Evolutionary conservation across 352 stramenopile genomes (phyloP).

Genomic region (Pythium aristosporum): DNA sequence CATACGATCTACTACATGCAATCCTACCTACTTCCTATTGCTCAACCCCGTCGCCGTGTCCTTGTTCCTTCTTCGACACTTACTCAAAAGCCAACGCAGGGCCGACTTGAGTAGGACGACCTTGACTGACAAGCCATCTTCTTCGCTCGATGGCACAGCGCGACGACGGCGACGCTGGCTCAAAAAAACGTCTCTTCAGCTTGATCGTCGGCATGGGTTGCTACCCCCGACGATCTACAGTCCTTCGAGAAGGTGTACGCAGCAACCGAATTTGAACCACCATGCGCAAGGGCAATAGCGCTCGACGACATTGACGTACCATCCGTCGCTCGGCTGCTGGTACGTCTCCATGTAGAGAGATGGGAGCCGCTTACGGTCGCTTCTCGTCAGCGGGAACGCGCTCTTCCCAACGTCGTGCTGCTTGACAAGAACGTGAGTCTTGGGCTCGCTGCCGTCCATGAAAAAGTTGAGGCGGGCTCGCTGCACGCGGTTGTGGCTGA

Average conservation of each 20-base stretch:
- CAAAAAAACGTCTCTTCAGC: slow-evolving; percentile 2
- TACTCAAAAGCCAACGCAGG: no score
- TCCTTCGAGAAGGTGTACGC: slow-evolving; percentile 14
- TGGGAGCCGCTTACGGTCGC: not conserved
- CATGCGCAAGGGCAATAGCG: slow-evolving; percentile 5
- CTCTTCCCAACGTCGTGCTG: slow-evolving; percentile 14
- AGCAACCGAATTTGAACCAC: slow-evolving; percentile 20
- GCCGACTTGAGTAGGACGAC: no score
- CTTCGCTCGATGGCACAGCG: not conserved
- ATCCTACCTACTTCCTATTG: no score
- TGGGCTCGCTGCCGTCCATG: not conserved
- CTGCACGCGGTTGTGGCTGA: slow-evolving; percentile 13
- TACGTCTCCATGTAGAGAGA: slow-evolving; percentile 13
- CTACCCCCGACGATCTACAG: not conserved
- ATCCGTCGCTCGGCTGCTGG: slow-evolving; percentile 5
- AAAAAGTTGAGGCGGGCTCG: slow-evolving; percentile 6
- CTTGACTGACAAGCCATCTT: no score
- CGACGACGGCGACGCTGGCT: slow-evolving; percentile 2
- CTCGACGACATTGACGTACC: slow-evolving; percentile 5
- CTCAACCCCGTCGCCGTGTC: no score
- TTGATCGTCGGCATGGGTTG: not conserved
- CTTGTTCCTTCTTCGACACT: no score
- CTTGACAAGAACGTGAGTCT: slow-evolving; percentile 6
- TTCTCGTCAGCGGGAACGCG: slow-evolving; percentile 6
- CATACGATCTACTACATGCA: no score